Base-by-base conservation (phyloP, 306 rosid genomes). In the Trifolium subterraneum region DNA sequence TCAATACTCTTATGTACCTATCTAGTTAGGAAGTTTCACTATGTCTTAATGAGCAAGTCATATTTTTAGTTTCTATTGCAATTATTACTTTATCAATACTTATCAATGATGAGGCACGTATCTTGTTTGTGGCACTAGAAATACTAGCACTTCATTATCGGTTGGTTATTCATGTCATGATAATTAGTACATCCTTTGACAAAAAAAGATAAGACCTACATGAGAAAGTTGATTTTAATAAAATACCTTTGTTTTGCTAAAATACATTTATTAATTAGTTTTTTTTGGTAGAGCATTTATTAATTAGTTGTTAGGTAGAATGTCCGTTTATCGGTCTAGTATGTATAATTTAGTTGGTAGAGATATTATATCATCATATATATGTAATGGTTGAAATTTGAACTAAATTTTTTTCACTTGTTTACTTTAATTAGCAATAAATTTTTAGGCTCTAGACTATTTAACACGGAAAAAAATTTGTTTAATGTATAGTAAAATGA, bases 21-120 rank as follows among this genome's bases (percentile, higher is more conserved):
- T 58, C 50, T 15, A 9, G 7, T 45, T 77, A 68, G 14, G 52
- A 67, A 67, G 74, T 42, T 76, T 55, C 56, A 29, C 22, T n/a
- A n/a, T 41, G 14, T 41, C 55, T 72, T 72, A 41, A 60, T 29
- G 45, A 61, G 20, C 31, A 25, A 59, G 68, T 42, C 20, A 54
- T 54, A 5, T 41, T 58, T 41, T 41, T 15, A 14, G 31, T 1
- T 23, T 12, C 9, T 56, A 11, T 22, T 55, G 3, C 33, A 10
- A 55, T 23, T 55, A 22, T 55, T 55, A 20, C 14, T 10, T 4
- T 55, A 5, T 7, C 54, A 48, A 6, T 48, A 0, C 1, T 48
- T 10, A 10, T 20, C 33, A 23, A 20, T 20, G 61, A 20, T 1
- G 61, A 55, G 29, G n/a, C n/a, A 55, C 62, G 8, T 20, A 10